Base-by-base conservation (phyloP, 139 green algal species). In the Chlorella sp. region DNA sequence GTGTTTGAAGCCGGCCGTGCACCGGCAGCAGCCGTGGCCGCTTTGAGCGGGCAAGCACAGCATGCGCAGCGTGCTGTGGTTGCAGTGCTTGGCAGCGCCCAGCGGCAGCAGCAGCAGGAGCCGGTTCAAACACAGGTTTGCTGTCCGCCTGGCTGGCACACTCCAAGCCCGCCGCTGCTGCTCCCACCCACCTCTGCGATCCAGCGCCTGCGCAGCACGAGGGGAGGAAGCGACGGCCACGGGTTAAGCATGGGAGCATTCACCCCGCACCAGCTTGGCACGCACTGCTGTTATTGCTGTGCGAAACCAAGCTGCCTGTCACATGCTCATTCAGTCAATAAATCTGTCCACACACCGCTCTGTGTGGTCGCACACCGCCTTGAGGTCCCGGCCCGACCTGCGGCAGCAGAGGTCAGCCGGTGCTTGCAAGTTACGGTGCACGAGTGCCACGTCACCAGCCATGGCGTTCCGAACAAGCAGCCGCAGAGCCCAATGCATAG, bases 341-440 rank as follows among this genome's bases (percentile, higher is more conserved):
- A 11, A 8, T 8, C 8, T 8, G 46, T 16, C 24, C 51, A 20
- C 51, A 26, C 51, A 60, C 51, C 96, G 88, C 92, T 98, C 96
- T 19, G 95, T 90, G 89, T 90, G 89, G 85, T 97, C 95, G 64
- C 91, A 95, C 22, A 98, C 88, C 73, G 97, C 94, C 20, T 92
- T 85, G 65, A 98, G 82, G 84, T 98, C 95, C 0, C 96, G 79
- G n/a, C 96, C 96, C 41, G 91, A 92, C 86, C 98, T 92, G 30
- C 91, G 90, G 0, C 41, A 22, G 0, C 91, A 93, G 1, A 41
- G 64, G 7, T 58, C 83, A 40, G 95, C 95, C 40, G 98, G 64
- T 30, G 48, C 40, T 0, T 19, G 28, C 22, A 91, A 32, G 7
- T 94, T 88, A 2, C 85, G 60, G 0, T 88, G n/a, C n/a, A n/a